Evolutionary conservation across 495 filamentous ascomycete genomes (phyloP).

Genomic region (Penicillium bovifimosum): DNA sequence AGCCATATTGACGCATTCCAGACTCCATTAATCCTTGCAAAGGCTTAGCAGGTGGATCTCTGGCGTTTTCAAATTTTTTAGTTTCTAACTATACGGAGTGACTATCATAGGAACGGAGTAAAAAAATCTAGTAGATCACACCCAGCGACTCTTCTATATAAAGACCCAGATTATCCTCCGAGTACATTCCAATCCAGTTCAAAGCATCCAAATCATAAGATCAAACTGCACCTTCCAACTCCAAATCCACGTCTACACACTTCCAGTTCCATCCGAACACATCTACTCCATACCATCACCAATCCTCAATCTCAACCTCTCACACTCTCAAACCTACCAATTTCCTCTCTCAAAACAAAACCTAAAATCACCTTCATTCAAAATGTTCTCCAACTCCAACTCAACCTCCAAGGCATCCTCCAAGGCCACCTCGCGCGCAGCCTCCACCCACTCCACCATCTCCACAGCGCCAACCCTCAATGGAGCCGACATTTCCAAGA

Average conservation of each 20-base stretch:
- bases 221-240: background rate
- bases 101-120: background rate
- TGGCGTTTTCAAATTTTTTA: conserved; percentile 2
- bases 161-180: background rate
- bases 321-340: background rate
- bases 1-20: conserved; percentile 3
- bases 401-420: conserved; percentile 17
- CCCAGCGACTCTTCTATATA: conserved; percentile 5
- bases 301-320: background rate
- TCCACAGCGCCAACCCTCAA: conserved; percentile 30
- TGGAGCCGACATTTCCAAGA: conserved; percentile 9
- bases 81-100: too few relatives aligned
- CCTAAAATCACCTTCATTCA: background rate
- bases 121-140: conserved; percentile 9
- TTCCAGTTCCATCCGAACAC: background rate
- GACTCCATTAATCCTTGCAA: conserved; percentile 1
- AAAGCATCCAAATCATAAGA: background rate
- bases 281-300: too few relatives aligned
- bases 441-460: conserved; percentile 24
- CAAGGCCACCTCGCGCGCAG: conserved; percentile 15
- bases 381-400: conserved; percentile 15
- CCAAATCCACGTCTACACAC: background rate
- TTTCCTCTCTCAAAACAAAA: background rate
- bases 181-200: background rate
- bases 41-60: conserved; percentile 13